Evolutionary conservation across 2,329 filamentous ascomycete species (phyloP).

Genomic region (Rhynchosporium graminicola): DNA sequence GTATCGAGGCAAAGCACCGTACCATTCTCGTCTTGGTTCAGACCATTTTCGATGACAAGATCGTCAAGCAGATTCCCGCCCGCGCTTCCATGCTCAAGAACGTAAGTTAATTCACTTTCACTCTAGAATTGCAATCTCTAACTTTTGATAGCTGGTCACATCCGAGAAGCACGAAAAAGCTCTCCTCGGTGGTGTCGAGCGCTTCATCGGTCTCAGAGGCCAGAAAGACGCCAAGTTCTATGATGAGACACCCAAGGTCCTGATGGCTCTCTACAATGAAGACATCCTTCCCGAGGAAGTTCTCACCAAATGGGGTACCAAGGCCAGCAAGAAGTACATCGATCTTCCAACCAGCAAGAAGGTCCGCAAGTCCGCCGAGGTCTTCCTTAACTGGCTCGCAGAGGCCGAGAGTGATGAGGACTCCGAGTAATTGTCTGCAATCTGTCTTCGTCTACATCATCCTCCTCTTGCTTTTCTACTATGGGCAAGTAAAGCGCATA

Average conservation of each 20-base stretch:
- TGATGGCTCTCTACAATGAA: constrained; percentile 87
- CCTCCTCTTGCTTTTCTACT: not conserved
- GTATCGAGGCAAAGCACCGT: constrained; percentile 92
- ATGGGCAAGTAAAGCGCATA: not conserved
- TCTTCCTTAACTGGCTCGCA: constrained; percentile 92
- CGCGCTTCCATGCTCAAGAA: constrained; percentile 89
- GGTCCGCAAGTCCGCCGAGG: constrained; percentile 90
- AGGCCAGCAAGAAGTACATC: constrained; percentile 98
- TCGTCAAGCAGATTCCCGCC: constrained; percentile 81
- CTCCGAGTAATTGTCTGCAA: constrained; percentile 50
- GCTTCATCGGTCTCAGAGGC: constrained; percentile 72
- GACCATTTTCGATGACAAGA: constrained; percentile 89
- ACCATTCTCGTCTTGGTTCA: constrained; percentile 89
- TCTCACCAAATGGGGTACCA: constrained; percentile 86
- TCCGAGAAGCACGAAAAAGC: constrained; percentile 96
- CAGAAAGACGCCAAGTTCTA: constrained; percentile 80
- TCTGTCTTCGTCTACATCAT: not conserved
- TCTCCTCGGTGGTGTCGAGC: constrained; percentile 91
- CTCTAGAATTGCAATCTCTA: constrained; percentile 14
- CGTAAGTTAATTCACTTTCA: constrained; percentile 49
- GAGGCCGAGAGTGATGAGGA: constrained; percentile 78
- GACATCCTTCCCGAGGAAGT: constrained; percentile 88
- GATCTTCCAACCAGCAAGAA: constrained; percentile 88
- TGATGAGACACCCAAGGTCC: constrained; percentile 77
- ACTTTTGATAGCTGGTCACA: constrained; percentile 63